These are phyloP conservation scores for Pseudogymnoascus sp. DNA, from an alignment of 2,329 filamentous ascomycete species.

Conservation along the genomic window DNA sequence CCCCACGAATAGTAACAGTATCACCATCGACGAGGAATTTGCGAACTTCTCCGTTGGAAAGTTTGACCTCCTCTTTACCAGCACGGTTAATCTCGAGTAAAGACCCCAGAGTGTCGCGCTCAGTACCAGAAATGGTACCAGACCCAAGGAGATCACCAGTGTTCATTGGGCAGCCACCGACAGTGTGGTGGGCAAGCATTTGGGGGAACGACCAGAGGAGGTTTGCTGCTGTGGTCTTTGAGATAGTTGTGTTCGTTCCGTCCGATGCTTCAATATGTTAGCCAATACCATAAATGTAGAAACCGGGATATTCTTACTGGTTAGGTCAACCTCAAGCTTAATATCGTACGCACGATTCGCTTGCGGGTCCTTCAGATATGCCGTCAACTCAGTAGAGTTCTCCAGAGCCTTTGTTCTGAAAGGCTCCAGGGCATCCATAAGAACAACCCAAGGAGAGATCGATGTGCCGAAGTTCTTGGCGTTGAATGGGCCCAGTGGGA, in stretches of 20 bases:
- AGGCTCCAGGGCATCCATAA: constrained; percentile 67
- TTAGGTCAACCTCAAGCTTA: constrained; percentile 57
- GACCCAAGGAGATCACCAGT: constrained; percentile 70
- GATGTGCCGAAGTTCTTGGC: constrained; percentile 76
- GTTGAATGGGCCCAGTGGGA: constrained; percentile 76
- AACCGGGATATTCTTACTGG: constrained; percentile 36
- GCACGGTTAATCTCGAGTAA: constrained; percentile 65
- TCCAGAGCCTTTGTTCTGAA: constrained; percentile 50
- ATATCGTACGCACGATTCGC: constrained; percentile 61
- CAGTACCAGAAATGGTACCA: constrained; percentile 66
- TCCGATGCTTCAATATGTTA: constrained; percentile 28
- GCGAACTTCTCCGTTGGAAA: constrained; percentile 59
- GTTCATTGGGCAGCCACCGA: constrained; percentile 68
- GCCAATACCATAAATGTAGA: neutral
- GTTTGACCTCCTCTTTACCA: constrained; percentile 56
- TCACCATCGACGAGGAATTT: constrained; percentile 71
- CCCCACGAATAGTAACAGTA: constrained; percentile 57
- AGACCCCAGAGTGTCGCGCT: constrained; percentile 54
- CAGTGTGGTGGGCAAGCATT: constrained; percentile 73
- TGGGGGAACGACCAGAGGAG: constrained; percentile 78
- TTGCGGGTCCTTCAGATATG: constrained; percentile 57
- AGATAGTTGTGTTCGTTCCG: constrained; percentile 49
- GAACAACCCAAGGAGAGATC: constrained; percentile 72
- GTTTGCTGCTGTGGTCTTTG: constrained; percentile 54
- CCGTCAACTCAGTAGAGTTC: constrained; percentile 48